Base-by-base conservation (phyloP, 164 flowering plant genomes). In the Saururus chinensis region DNA sequence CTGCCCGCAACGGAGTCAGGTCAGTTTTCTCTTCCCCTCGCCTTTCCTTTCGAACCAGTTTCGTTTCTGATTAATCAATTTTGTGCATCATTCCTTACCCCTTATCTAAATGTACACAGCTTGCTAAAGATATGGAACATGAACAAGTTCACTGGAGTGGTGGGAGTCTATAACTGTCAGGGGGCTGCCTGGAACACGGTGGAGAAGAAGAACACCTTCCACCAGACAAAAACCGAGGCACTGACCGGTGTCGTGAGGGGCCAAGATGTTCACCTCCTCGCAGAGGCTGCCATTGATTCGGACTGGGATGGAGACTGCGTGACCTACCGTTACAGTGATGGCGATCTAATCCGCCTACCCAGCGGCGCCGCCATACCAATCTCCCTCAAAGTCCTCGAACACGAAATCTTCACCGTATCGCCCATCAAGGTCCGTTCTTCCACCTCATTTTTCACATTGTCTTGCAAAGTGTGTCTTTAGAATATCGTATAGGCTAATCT, bases 61-160 rank as follows among this genome's bases (percentile, higher is more conserved):
- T 37, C 14, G 23, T 1, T 37, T 4, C 40, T 26, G n/a, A n/a
- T n/a, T n/a, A n/a, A 10, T 11, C 40, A 57, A 57, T 12, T 26
- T 11, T 57, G 19, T 20, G 19, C 1, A 58, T 58, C 1, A 0
- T 7, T 9, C 6, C 37, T 40, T 30, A 14, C 17, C 26, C 23
- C 40, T 56, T 0, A 7, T 25, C 8, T 56, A 6, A 30, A 24
- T 56, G 37, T 57, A 61, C 37, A 60, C 81, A 89, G 96, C 74
- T 76, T 93, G 77, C 68, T 93, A 70, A 95, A 90, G 80, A 93
- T 93, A 73, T 90, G 99, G 97, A 93, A 86, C 87, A 84, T 93
- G 89, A 93, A 90, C 87, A 90, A 87, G 76, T 77, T 75, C 83
- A 88, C 89, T 0, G 99, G 97, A 21, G 95, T 90, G 0, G 45